A percentile compares a stretch with the other conserved stretches of the same genome.
phyloP scores from a whole-genome alignment of 2,329 filamentous ascomycete genomes.

The Apiospora sp. region DNA sequence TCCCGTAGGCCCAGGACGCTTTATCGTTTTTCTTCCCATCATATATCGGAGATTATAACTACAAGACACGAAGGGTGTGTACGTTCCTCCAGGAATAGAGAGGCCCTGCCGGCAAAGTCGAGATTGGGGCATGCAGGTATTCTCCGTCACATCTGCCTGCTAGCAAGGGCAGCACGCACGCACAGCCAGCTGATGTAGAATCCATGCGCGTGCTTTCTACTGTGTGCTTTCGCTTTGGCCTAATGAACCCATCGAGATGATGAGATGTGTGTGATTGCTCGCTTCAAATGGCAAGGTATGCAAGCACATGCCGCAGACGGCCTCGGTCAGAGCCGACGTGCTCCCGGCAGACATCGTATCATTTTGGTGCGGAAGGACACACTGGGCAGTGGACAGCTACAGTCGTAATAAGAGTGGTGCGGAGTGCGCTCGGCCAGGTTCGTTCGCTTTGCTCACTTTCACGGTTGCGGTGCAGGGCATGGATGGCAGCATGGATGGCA shows the following conservation, averaged over 20 bases:
- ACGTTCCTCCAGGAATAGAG: not conserved
- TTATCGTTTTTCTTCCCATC: slow-evolving; percentile 1
- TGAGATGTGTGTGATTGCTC: not conserved
- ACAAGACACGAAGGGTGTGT: not conserved
- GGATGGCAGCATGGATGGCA: not conserved
- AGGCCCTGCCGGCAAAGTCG: not conserved
- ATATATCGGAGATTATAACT: slow-evolving; percentile 10
- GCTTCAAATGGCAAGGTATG: not conserved
- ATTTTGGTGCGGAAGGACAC: not conserved
- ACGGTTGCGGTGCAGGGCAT: not conserved
- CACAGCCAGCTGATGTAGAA: not conserved
- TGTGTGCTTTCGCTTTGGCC: not conserved
- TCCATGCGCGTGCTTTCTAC: not conserved
- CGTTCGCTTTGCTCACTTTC: not conserved
- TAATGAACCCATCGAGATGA: not conserved
- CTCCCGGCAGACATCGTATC: slow-evolving; percentile 2
- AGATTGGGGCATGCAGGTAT: not conserved
- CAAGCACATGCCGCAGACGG: slow-evolving; percentile 11
- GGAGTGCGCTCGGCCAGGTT: slow-evolving; percentile 16
- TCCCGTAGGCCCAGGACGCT: not conserved
- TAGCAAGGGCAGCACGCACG: not conserved
- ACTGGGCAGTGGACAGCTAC: not conserved
- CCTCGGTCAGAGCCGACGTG: not conserved
- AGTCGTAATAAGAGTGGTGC: slow-evolving; percentile 4
- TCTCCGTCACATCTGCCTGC: not conserved